These are phyloP conservation scores for Fremontodendron californicum DNA, from an alignment of 345 rosid genomes.

Conservation along the genomic window DNA sequence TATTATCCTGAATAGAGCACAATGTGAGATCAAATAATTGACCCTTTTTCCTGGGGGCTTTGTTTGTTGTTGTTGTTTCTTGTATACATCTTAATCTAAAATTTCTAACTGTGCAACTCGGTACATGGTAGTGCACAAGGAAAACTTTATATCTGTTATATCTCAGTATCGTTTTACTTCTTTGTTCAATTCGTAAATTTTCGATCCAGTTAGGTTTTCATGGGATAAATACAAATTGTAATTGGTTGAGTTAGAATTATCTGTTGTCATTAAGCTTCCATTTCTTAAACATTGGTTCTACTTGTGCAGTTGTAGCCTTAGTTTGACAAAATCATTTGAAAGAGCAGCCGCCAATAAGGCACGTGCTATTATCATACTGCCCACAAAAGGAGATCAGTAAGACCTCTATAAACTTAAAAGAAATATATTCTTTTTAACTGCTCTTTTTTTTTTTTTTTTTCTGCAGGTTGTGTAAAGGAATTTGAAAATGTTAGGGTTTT, in stretches of 20 bases:
- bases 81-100: not conserved
- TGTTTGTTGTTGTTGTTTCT: not conserved
- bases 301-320: slow-evolving; percentile 86
- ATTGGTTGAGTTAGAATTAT: slow-evolving; percentile 7
- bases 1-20: not conserved
- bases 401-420: slow-evolving; percentile 19
- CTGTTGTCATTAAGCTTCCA: not conserved
- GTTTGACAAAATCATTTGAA: slow-evolving; percentile 82
- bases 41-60: not conserved
- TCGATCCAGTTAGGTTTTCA: not conserved
- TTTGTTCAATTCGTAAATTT: not conserved
- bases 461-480: not conserved
- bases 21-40: not conserved
- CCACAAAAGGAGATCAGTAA: slow-evolving; percentile 81
- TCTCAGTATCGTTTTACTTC: not conserved
- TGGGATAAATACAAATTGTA: not conserved
- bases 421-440: not conserved
- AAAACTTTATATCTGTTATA: not conserved
- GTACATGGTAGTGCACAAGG: not conserved
- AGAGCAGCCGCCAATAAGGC: slow-evolving; percentile 86
- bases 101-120: not conserved
- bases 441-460: not conserved
- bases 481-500: not conserved
- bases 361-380: slow-evolving; percentile 83
- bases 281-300: slow-evolving; percentile 19